phyloP scores from a whole-genome alignment of 352 stramenopile genomes.

The Phytophthora parvispora region DNA sequence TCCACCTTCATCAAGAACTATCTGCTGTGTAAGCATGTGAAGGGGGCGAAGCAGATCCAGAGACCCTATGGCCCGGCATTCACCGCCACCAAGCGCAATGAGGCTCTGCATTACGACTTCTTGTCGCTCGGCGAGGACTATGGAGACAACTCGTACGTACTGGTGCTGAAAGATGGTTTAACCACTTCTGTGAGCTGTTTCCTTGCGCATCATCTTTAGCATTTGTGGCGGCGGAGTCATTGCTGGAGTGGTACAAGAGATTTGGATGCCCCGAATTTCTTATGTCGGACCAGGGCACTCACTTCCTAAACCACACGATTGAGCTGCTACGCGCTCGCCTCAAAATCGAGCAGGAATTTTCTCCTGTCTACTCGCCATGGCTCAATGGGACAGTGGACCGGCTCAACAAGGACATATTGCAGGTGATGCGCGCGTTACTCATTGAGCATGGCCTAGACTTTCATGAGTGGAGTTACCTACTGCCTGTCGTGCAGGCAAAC shows the following conservation, averaged over 20 bases:
- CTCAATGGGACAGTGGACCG: neutral
- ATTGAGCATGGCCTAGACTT: neutral
- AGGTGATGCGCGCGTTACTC: neutral
- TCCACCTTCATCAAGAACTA: neutral
- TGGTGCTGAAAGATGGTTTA: slow-evolving; percentile 21
- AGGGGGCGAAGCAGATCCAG: neutral
- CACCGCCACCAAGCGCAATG: neutral
- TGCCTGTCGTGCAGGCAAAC: neutral
- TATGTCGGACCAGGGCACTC: neutral
- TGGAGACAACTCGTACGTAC: slow-evolving; percentile 7
- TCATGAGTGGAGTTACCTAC: neutral
- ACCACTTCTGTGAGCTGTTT: slow-evolving; percentile 10
- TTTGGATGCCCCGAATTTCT: neutral
- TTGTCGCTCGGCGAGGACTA: neutral
- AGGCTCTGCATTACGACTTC: neutral
- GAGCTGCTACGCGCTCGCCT: neutral
- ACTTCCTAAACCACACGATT: neutral
- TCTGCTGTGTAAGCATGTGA: neutral
- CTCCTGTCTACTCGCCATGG: neutral
- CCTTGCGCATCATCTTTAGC: neutral
- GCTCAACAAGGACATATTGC: neutral
- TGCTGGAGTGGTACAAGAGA: neutral
- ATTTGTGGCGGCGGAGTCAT: slow-evolving; percentile 3
- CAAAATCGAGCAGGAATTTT: neutral
- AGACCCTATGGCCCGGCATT: neutral